Percentiles rank a stretch among this genome's conserved stretches.
These are phyloP conservation scores for Boletus tomentosulus DNA, from an alignment of 768 basidiomycete species.

Conservation along the genomic window DNA sequence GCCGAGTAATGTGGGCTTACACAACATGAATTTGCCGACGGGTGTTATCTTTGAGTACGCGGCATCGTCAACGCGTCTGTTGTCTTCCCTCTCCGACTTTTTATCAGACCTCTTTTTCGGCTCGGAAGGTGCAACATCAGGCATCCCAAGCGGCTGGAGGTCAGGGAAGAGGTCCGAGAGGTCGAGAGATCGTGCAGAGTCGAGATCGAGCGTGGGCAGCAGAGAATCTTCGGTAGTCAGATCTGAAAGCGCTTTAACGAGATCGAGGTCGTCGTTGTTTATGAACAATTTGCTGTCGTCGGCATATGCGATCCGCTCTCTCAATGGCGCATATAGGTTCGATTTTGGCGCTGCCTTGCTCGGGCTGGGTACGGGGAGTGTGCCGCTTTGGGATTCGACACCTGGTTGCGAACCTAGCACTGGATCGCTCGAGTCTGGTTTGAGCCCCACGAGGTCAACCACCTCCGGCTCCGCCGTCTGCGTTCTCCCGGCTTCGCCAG, in stretches of 20 bases:
- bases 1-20: conserved; percentile 80
- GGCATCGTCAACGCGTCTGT: conserved; percentile 74
- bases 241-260: conserved; percentile 47
- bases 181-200: conserved; percentile 38
- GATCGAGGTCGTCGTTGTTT: conserved; percentile 46
- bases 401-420: conserved; percentile 40
- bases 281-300: conserved; percentile 48
- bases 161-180: conserved; percentile 82
- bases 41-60: conserved; percentile 73
- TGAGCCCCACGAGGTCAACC: conserved; percentile 39
- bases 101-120: conserved; percentile 52
- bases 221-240: conserved; percentile 29
- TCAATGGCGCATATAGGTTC: conserved; percentile 51
- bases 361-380: conserved; percentile 9
- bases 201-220: conserved; percentile 14
- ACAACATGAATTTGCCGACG: conserved; percentile 71
- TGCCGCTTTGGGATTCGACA: conserved; percentile 32
- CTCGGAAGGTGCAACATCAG: conserved; percentile 40
- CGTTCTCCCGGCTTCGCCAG: conserved; percentile 8
- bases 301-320: conserved; percentile 51
- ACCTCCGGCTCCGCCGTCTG: conserved; percentile 27
- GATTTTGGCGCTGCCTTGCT: conserved; percentile 41
- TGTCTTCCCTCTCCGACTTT: conserved; percentile 59
- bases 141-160: conserved; percentile 55
- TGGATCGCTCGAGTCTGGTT: conserved; percentile 54